Percentiles rank a stretch among this genome's conserved stretches.
phyloP scores from a whole-genome alignment of 108 stramenopile genomes.

The Fragilaria crotonensis region DNA sequence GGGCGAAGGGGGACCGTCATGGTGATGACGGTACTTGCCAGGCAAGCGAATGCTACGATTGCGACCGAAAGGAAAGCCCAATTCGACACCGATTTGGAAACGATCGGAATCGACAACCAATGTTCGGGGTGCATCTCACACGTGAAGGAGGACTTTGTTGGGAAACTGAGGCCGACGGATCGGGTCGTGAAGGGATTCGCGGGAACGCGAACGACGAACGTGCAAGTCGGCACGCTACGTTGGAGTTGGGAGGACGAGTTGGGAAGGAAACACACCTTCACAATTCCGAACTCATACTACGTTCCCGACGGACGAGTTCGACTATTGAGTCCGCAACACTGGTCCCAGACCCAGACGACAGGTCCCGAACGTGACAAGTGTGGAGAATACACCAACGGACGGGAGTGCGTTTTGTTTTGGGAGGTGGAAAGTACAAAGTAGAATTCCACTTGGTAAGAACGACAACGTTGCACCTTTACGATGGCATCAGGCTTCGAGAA shows the following conservation, averaged over 20 bases:
- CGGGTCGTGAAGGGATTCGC: neutral
- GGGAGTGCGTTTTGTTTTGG: too few species aligned
- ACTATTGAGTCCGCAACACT: constrained; percentile 21
- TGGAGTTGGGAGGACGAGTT: constrained; percentile 22
- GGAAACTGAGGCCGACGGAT: neutral
- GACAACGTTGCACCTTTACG: too few species aligned
- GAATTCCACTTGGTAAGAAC: too few species aligned
- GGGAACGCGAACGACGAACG: neutral
- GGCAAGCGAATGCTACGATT: too few species aligned
- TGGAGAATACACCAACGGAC: too few species aligned
- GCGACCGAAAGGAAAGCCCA: neutral
- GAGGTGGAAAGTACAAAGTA: too few species aligned
- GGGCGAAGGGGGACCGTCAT: too few species aligned
- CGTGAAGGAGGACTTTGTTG: constrained; percentile 3
- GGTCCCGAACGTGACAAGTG: too few species aligned
- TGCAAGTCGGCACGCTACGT: neutral
- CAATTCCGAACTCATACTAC: constrained; percentile 28
- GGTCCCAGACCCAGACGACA: constrained; percentile 15
- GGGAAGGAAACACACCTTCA: constrained; percentile 17
- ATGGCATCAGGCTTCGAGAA: too few species aligned
- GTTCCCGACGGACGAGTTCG: constrained; percentile 4
- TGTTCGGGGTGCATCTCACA: constrained; percentile 9
- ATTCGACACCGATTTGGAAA: constrained; percentile 16
- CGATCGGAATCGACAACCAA: constrained; percentile 14
- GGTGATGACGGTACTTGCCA: too few species aligned